Evolutionary conservation across 345 rosid genomes (phyloP).

Genomic region (Hevea brasiliensis): DNA sequence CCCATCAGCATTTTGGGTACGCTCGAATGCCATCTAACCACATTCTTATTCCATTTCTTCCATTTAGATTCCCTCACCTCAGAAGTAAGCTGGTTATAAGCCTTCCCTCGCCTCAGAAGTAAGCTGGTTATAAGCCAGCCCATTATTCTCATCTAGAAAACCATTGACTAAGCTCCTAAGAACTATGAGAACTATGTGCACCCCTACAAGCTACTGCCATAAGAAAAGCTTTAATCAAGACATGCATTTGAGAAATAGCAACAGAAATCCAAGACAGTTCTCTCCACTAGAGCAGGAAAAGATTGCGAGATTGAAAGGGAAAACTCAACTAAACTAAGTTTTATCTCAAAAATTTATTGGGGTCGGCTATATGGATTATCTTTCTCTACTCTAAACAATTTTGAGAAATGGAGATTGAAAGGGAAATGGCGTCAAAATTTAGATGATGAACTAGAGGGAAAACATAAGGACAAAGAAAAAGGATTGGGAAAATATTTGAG

Average conservation of each 20-base stretch:
- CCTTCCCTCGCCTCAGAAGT: slow-evolving; percentile 35
- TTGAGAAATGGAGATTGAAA: too few species aligned
- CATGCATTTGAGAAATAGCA: background rate
- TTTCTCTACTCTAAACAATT: too few species aligned
- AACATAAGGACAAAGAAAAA: too few species aligned
- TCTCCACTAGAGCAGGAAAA: too few species aligned
- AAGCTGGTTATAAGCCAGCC: background rate
- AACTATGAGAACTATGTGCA: too few species aligned
- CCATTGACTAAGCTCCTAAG: slow-evolving; percentile 61
- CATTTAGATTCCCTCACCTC: slow-evolving; percentile 34
- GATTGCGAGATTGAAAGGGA: background rate
- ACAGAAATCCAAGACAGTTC: background rate
- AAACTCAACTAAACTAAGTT: too few species aligned
- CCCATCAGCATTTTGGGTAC: slow-evolving; percentile 5
- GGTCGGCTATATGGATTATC: too few species aligned
- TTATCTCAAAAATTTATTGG: too few species aligned
- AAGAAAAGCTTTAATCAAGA: background rate
- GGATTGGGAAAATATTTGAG: too few species aligned
- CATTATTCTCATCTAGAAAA: slow-evolving; percentile 34
- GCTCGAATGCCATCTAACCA: slow-evolving; percentile 48
- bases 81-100: slow-evolving; percentile 4
- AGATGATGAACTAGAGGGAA: too few species aligned
- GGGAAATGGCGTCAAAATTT: too few species aligned
- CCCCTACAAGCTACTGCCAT: too few species aligned
- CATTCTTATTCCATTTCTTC: slow-evolving; percentile 43